A percentile compares a stretch with the other conserved stretches of the same genome.
Evolutionary conservation across 169 alveolate species (phyloP).

Genomic region (Babesia gibsoni): DNA sequence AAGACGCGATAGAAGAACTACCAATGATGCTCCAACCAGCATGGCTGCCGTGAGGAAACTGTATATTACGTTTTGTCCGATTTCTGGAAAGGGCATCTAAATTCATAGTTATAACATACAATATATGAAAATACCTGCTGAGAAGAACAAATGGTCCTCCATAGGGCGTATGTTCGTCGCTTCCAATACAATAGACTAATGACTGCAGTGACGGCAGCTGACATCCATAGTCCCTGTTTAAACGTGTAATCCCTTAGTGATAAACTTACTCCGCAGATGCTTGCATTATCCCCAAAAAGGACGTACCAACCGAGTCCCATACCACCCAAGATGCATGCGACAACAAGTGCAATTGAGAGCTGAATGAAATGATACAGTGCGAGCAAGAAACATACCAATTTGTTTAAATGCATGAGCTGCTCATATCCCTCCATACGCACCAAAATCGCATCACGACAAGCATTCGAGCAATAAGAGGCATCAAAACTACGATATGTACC

Average conservation of each 20-base stretch:
- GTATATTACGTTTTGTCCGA: not conserved
- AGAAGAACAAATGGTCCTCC: conserved; percentile 20
- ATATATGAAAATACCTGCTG: conserved; percentile 34
- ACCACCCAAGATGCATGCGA: conserved; percentile 8
- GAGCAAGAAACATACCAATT: not conserved
- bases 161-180: conserved; percentile 17
- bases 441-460: conserved; percentile 54
- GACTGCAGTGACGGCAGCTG: conserved; percentile 26
- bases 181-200: conserved; percentile 25
- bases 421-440: conserved; percentile 52
- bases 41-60: conserved; percentile 13
- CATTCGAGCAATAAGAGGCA: conserved; percentile 57
- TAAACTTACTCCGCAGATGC: conserved; percentile 42
- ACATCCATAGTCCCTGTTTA: conserved; percentile 42
- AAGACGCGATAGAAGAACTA: not conserved
- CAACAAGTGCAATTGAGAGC: conserved; percentile 18
- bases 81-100: conserved; percentile 51
- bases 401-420: conserved; percentile 27
- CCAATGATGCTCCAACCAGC: conserved; percentile 10
- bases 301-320: conserved; percentile 56
- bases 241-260: not conserved
- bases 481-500: conserved; percentile 46
- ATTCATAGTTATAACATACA: not conserved
- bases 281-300: conserved; percentile 13
- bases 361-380: not conserved